Base-by-base conservation (phyloP, 1,139 yeast genomes). In the Candida buenavistaensis region DNA sequence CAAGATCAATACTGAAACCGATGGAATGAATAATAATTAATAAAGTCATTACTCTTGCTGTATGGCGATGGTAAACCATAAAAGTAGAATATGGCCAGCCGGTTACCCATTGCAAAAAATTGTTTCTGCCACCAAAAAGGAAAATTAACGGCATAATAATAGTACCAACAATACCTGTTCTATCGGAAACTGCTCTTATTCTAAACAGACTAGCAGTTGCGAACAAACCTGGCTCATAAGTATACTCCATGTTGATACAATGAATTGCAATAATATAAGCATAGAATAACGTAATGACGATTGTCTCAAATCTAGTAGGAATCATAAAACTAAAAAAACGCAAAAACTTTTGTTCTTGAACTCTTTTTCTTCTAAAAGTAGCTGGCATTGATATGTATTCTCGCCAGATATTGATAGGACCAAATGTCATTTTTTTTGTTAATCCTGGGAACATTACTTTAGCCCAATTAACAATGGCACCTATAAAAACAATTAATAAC, bases 41-140 rank as follows among this genome's bases (percentile, higher is more conserved):
- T 16, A 48, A 35, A 38, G 60, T 54, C 28, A 53, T 58, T 14
- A 52, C 51, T 38, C 73, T 55, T 2, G 68, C 62, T 6, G 62
- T 48, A 68, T 71, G 68, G 37, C 67, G 54, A 40, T 68, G 74
- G 40, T 51, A 65, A 6, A 59, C 43, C 28, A 65, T 49, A 47
- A 59, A 66, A 10, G 68, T 57, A 24, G 65, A 54, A 44, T 51
- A 68, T 35, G 58, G 51, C 63, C 67, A 59, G 11, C 68, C 57
- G 2, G 72, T 63, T n/a, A 62, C 23, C 69, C 71, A 67, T 40
- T 59, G 68, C 38, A 67, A 52, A 37, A 68, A 59, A 46, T 68
- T 68, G 44, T 68, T 68, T 33, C 74, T 52, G 2, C 74, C 74
- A 16, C 71, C 72, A 47, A 66, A 64, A 23, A 68, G 47, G 26